These are phyloP conservation scores for Paecilomyces variotii DNA, from an alignment of 2,329 filamentous ascomycete genomes.

Conservation along the genomic window DNA sequence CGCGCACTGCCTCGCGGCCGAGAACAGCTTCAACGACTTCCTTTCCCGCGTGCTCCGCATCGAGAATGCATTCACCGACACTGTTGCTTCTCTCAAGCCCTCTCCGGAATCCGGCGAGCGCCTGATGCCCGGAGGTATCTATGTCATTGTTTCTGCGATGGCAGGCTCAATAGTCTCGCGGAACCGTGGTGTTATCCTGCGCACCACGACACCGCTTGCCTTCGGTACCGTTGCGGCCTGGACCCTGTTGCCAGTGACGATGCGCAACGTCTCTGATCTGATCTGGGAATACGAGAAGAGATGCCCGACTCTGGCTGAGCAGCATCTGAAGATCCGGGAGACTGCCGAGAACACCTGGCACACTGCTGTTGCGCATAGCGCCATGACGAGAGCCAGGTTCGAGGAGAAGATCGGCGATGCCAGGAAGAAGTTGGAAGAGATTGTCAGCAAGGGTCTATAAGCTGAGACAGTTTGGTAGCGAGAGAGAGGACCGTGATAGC, in stretches of 20 bases:
- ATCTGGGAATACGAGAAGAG: slow-evolving; percentile 89
- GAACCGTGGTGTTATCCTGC: slow-evolving; percentile 77
- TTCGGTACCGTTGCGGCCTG: slow-evolving; percentile 79
- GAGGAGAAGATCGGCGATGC: slow-evolving; percentile 72
- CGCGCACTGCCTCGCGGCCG: slow-evolving; percentile 61
- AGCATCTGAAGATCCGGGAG: slow-evolving; percentile 66
- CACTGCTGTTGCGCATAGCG: slow-evolving; percentile 66
- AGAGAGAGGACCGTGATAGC: not conserved
- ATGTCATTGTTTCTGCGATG: slow-evolving; percentile 91
- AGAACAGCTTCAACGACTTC: slow-evolving; percentile 74
- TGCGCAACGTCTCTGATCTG: slow-evolving; percentile 77
- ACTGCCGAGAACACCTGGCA: slow-evolving; percentile 60
- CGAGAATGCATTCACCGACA: slow-evolving; percentile 83
- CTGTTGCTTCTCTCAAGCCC: slow-evolving; percentile 80
- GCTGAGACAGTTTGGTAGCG: not conserved
- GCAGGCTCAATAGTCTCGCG: slow-evolving; percentile 84
- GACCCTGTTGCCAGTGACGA: slow-evolving; percentile 79
- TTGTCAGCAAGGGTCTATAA: slow-evolving; percentile 86
- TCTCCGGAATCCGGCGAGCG: slow-evolving; percentile 77
- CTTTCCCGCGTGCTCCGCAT: slow-evolving; percentile 75
- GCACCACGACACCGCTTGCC: slow-evolving; percentile 66
- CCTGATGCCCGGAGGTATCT: slow-evolving; percentile 81
- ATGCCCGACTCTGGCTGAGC: slow-evolving; percentile 73
- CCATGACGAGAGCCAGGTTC: slow-evolving; percentile 62
- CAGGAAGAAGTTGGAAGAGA: slow-evolving; percentile 71